Conservation (phyloP, 1,284 basidiomycete species). For the Rhizopogon parksii region DNA sequence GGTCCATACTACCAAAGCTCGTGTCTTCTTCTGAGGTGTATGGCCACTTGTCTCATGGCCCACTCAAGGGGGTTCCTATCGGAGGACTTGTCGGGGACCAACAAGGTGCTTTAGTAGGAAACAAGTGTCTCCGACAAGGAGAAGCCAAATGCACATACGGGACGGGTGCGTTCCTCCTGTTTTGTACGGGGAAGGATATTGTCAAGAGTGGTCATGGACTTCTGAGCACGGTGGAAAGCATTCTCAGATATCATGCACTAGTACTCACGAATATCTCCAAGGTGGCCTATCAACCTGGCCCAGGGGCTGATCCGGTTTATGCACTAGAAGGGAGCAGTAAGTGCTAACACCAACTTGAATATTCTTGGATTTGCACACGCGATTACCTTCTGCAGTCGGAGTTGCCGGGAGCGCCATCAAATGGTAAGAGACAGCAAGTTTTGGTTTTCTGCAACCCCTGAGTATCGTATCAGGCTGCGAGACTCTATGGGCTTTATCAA, state of each 20-base stretch:
- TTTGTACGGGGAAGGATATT: conserved; percentile 86
- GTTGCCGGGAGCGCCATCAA: conserved; percentile 95
- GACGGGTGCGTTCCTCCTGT: conserved; percentile 93
- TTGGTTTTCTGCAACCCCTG: background rate
- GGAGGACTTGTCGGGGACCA: conserved; percentile 95
- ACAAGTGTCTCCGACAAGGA: conserved; percentile 83
- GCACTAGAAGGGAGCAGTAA: conserved; percentile 90
- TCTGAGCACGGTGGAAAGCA: conserved; percentile 71
- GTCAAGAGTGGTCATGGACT: conserved; percentile 84
- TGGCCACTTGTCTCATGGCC: conserved; percentile 64
- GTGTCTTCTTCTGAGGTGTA: conserved; percentile 92
- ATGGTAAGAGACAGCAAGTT: conserved; percentile 38
- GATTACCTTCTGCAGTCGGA: conserved; percentile 49
- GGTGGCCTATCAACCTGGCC: conserved; percentile 91
- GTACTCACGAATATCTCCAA: conserved; percentile 28
- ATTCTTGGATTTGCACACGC: background rate
- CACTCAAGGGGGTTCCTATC: conserved; percentile 76
- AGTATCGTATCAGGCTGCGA: conserved; percentile 49
- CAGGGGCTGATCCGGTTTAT: conserved; percentile 75
- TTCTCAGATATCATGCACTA: conserved; percentile 5
- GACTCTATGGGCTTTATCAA: conserved; percentile 86
- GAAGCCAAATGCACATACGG: conserved; percentile 96
- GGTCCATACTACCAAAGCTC: conserved; percentile 78
- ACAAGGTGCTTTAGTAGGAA: conserved; percentile 93
- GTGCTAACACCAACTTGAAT: conserved; percentile 23